These are phyloP conservation scores for Cymbidium sinense DNA, from an alignment of 106 monocot species.

Conservation along the genomic window DNA sequence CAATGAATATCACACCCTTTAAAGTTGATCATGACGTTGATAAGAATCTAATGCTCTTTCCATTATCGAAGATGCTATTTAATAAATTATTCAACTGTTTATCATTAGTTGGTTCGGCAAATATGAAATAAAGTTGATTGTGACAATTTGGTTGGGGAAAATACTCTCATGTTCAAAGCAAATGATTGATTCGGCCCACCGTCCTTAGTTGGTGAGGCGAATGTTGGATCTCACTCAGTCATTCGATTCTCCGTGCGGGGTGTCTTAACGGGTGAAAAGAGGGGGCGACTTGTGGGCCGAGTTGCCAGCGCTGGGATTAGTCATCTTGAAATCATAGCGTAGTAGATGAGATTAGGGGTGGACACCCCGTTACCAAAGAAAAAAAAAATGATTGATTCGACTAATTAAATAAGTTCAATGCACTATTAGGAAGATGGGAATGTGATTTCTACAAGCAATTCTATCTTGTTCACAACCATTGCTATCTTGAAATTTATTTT, in stretches of 20 bases:
- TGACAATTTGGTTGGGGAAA: background rate
- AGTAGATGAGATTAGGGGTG: no score
- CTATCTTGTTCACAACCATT: background rate
- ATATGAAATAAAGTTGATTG: conserved; percentile 2
- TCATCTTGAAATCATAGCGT: no score
- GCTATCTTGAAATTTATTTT: background rate
- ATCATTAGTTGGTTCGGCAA: background rate
- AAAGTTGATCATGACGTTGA: no score
- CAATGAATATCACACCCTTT: no score
- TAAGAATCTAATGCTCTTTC: background rate
- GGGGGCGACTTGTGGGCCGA: no score
- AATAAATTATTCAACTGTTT: background rate
- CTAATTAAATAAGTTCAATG: background rate
- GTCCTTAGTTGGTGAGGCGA: no score
- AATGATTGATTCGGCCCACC: background rate
- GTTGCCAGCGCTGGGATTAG: no score
- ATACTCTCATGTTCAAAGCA: background rate
- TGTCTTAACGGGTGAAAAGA: no score
- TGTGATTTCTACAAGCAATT: background rate
- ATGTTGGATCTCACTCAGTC: no score
- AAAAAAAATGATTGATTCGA: background rate
- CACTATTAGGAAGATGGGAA: background rate
- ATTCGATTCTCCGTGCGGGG: no score
- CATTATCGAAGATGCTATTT: background rate
- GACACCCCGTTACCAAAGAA: no score